Evolutionary conservation across 2,329 filamentous ascomycete genomes (phyloP).

Genomic region (Talaromyces rugulosus): DNA sequence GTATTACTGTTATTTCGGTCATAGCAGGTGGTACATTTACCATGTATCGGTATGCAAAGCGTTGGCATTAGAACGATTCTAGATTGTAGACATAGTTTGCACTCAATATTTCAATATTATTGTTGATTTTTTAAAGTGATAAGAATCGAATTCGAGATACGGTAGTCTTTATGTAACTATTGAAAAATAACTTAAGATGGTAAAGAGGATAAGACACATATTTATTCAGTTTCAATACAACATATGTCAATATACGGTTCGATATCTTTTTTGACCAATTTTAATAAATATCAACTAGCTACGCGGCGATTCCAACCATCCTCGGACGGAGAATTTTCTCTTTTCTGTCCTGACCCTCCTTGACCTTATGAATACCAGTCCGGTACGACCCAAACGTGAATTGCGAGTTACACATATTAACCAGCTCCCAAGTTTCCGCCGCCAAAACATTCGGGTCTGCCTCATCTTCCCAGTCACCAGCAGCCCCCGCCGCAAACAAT

Average conservation of each 20-base stretch:
- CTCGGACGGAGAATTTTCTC: constrained; percentile 19
- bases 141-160: too few relatives aligned
- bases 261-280: too few relatives aligned
- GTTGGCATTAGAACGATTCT: not conserved
- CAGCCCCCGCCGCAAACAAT: constrained; percentile 59
- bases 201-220: too few relatives aligned
- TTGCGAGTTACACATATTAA: constrained; percentile 61
- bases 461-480: constrained; percentile 47
- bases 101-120: too few relatives aligned
- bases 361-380: not conserved
- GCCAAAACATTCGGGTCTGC: constrained; percentile 28
- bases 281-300: not conserved
- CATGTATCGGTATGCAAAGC: not conserved
- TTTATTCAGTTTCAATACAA: too few relatives aligned
- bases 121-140: too few relatives aligned
- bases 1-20: not conserved
- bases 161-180: too few relatives aligned
- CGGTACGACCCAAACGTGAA: constrained; percentile 39
- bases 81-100: too few relatives aligned
- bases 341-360: not conserved
- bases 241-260: too few relatives aligned
- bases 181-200: too few relatives aligned
- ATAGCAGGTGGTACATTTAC: not conserved
- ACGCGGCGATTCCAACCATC: not conserved
- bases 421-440: constrained; percentile 62